A percentile compares a stretch with the other conserved stretches of the same genome.
These are phyloP conservation scores for Vickermania ingenoplastis DNA, from an alignment of 208 protist genomes.

Conservation along the genomic window DNA sequence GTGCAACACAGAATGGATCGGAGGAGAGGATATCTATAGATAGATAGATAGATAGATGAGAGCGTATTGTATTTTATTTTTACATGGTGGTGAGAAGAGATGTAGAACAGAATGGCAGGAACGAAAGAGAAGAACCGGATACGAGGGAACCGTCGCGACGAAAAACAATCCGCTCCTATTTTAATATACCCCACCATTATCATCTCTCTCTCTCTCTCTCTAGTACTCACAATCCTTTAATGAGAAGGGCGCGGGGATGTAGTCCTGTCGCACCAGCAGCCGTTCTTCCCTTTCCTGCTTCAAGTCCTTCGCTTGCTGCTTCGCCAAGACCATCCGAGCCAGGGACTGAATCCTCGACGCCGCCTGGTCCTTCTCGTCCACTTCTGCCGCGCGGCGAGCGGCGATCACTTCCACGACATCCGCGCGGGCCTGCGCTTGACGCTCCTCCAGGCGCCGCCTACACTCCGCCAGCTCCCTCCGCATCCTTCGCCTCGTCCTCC, in stretches of 20 bases:
- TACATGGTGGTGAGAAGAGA: too few species aligned
- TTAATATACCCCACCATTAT: too few species aligned
- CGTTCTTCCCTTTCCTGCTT: not conserved
- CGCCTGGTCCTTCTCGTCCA: not conserved
- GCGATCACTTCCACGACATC: not conserved
- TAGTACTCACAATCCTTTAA: conserved; percentile 12
- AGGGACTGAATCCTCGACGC: conserved; percentile 8
- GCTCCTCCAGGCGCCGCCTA: not conserved
- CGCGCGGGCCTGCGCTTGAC: not conserved
- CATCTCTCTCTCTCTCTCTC: too few species aligned
- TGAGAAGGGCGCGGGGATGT: conserved; percentile 12
- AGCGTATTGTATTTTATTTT: too few species aligned
- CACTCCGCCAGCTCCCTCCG: not conserved
- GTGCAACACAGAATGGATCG: too few species aligned
- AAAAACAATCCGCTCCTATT: too few species aligned
- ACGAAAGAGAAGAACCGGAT: too few species aligned
- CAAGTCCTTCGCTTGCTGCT: not conserved
- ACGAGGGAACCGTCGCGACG: too few species aligned
- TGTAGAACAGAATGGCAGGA: too few species aligned
- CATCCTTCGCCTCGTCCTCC: conserved; percentile 15
- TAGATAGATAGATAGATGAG: too few species aligned
- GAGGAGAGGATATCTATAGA: too few species aligned
- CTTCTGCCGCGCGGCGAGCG: conserved; percentile 6
- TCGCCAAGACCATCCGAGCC: not conserved
- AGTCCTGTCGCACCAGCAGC: conserved; percentile 3